phyloP scores from a whole-genome alignment of 805 yeast species.

The Teunomyces lycoperdinae region DNA sequence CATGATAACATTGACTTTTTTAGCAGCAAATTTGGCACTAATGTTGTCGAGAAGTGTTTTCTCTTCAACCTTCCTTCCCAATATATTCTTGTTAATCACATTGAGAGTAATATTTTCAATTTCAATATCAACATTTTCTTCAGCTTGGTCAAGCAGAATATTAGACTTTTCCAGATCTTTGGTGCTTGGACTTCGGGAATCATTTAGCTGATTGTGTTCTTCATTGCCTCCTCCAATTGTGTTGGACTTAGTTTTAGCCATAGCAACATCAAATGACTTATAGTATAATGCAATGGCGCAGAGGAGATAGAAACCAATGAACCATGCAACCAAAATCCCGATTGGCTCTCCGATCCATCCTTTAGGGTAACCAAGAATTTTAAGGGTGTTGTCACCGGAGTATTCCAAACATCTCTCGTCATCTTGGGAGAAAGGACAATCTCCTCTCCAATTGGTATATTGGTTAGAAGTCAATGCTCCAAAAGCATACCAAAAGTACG shows the following conservation, averaged over 20 bases:
- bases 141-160: background rate
- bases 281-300: slow-evolving; percentile 48
- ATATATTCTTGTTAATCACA: slow-evolving; percentile 5
- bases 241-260: slow-evolving; percentile 42
- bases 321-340: slow-evolving; percentile 56
- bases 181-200: background rate
- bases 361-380: slow-evolving; percentile 56
- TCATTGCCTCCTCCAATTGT: slow-evolving; percentile 23
- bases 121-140: slow-evolving; percentile 6
- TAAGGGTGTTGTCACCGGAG: slow-evolving; percentile 53
- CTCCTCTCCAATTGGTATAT: slow-evolving; percentile 22
- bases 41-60: slow-evolving; percentile 37
- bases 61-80: slow-evolving; percentile 3
- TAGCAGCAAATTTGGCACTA: slow-evolving; percentile 50
- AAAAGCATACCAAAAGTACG: slow-evolving; percentile 27
- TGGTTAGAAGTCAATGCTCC: slow-evolving; percentile 26
- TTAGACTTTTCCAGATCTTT: background rate
- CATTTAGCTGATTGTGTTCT: slow-evolving; percentile 1
- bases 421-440: slow-evolving; percentile 32
- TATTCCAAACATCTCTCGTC: slow-evolving; percentile 38
- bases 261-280: slow-evolving; percentile 50
- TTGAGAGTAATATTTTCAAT: slow-evolving; percentile 7
- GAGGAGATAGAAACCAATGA: slow-evolving; percentile 48
- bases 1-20: slow-evolving; percentile 66
- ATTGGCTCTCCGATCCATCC: slow-evolving; percentile 69